Evolutionary conservation across 495 filamentous ascomycete genomes (phyloP).

Genomic region (Talaromyces trachyspermus): DNA sequence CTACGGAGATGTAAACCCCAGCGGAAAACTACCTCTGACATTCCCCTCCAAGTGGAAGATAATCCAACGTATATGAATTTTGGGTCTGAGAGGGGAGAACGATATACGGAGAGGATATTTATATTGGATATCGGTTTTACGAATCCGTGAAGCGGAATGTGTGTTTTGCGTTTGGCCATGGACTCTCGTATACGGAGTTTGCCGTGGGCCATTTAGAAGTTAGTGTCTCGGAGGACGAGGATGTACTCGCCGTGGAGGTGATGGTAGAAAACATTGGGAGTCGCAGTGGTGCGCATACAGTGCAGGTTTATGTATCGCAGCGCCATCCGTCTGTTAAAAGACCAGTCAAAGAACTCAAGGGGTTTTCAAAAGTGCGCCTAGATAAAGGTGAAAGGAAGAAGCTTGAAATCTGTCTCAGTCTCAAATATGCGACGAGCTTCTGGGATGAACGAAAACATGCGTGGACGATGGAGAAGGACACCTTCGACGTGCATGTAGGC

Average conservation of each 20-base stretch:
- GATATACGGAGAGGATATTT: conserved; percentile 65
- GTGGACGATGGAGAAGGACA: too few relatives aligned
- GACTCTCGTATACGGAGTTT: not conserved
- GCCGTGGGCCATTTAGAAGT: not conserved
- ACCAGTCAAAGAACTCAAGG: too few relatives aligned
- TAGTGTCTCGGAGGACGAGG: conserved; percentile 3
- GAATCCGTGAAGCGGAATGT: conserved; percentile 26
- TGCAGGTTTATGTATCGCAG: too few relatives aligned
- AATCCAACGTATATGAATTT: conserved; percentile 64
- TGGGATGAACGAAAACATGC: too few relatives aligned
- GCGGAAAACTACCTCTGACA: conserved; percentile 42
- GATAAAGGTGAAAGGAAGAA: too few relatives aligned
- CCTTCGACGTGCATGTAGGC: too few relatives aligned
- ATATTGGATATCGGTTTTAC: conserved; percentile 70
- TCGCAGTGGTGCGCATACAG: too few relatives aligned
- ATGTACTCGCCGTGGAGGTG: not conserved
- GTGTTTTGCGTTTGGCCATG: not conserved
- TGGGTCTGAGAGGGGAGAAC: conserved; percentile 55
- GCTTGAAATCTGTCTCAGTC: too few relatives aligned
- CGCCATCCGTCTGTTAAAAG: too few relatives aligned
- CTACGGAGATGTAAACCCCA: conserved; percentile 51
- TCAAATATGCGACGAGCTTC: too few relatives aligned
- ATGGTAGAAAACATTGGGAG: too few relatives aligned
- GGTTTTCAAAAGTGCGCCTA: too few relatives aligned
- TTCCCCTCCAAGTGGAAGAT: conserved; percentile 56